Evolutionary conservation across 805 yeast genomes (phyloP), one percentile per base, ranked within the genome.

Genomic region (Yarrowia sp.): DNA sequence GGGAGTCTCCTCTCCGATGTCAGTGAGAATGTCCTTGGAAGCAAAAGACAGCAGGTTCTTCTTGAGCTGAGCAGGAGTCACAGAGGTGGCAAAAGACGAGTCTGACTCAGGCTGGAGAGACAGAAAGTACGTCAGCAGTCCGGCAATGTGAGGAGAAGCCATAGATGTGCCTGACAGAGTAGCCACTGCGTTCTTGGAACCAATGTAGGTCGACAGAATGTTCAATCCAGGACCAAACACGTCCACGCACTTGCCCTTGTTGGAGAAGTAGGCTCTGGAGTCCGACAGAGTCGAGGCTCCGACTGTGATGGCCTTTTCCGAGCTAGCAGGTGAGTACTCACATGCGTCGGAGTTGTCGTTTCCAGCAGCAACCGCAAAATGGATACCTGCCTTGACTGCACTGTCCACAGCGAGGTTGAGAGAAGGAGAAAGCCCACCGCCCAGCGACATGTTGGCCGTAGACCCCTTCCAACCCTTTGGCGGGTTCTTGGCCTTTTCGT

Each of bases 71-170:
- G 79, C 78, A n/a, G 90, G 87, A 16, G 85, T 80, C 49, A 85
- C 77, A 45, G 79, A 79, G 12, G 82, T 74, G 74, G 81, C 80
- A 80, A 75, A 81, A 71, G 82, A 86, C 35, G 88, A 84, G 70
- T 77, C 79, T 26, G 80, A 72, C 53, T 81, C 82, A 16, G 88
- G 88, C 74, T 83, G 83, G 74, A 85, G 82, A 12, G 87, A 85
- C 70, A 85, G 78, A 76, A 80, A 86, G 80, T 85, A 85, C 4
- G 87, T 76, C 77, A 85, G 78, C 73, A 85, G 80, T 14, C 89
- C 88, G 42, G 85, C 82, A 72, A 85, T 77, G 74, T 85, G 88
- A 43, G 89, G 88, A 16, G 88, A 82, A n/a, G 88, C 88, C 88
- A 86, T 86, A 36, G 88, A 86, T 12, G 89, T 85, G 71, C 89